These are phyloP conservation scores for Sporothrix curviconia DNA, from an alignment of 2,329 filamentous ascomycete species.

Conservation along the genomic window DNA sequence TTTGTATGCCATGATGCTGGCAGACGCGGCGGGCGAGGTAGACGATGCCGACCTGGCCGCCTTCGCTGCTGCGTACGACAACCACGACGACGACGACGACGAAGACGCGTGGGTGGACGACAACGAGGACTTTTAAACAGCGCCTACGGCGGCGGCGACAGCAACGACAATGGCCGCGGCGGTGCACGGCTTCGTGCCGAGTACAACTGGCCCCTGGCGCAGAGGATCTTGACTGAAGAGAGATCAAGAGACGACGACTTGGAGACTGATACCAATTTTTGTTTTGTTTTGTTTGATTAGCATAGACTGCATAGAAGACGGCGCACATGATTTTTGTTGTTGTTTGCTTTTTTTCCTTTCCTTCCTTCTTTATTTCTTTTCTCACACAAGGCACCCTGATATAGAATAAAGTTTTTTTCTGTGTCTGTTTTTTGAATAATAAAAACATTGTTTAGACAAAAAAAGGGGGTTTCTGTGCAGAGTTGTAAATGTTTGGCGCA, in stretches of 20 bases:
- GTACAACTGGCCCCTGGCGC: not conserved
- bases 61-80: too few species aligned
- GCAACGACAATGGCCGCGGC: not conserved
- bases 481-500: too few species aligned
- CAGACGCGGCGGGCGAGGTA: not conserved
- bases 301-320: too few species aligned
- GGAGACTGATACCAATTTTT: too few species aligned
- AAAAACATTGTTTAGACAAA: too few species aligned
- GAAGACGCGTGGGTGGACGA: not conserved
- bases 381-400: not conserved
- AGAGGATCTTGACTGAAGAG: not conserved
- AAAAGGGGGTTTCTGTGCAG: too few species aligned
- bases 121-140: not conserved
- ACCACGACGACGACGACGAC: not conserved
- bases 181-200: not conserved
- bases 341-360: not conserved
- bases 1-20: conserved; percentile 6
- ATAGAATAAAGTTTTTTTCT: too few species aligned
- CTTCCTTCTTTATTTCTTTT: not conserved
- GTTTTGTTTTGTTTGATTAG: too few species aligned
- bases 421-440: too few species aligned
- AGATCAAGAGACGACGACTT: not conserved
- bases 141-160: not conserved
- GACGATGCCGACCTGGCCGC: not conserved
- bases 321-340: not conserved